Base-by-base conservation (phyloP, 441 rosid species). In the Pelargonium myrrhifolium region DNA sequence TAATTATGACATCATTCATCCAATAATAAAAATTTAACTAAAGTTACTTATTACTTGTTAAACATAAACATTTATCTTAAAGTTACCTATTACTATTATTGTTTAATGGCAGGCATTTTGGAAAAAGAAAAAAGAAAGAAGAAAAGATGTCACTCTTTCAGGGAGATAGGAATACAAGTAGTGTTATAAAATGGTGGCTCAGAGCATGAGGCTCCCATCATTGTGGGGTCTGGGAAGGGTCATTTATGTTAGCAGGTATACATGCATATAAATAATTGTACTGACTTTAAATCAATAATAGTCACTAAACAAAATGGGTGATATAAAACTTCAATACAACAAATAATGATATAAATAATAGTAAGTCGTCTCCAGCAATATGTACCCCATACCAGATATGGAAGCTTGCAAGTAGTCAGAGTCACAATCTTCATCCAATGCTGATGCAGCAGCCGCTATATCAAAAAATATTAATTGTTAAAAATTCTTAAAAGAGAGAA, bases 391-490 rank as follows among this genome's bases (percentile, higher is more conserved):
- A 93, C 99, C 92, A 80, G 97, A 85, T 71, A 92, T 80, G 68
- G 99, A 94, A 79, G 97, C 87, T 74, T 88, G 89, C 75, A 83
- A 80, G 77, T 84, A 85, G 80, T 82, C 87, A 49, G 78, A 70
- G 64, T 86, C 93, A 72, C 71, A 77, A 58, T 84, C 89, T 72
- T 87, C 87, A 77, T 83, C 77, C 77, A 81, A 82, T 53, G 87
- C 94, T 67, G 92, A 83, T 68, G 88, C 87, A 82, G 96, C 83
- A 68, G 98, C 96, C 81, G 78, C 97, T 89, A 76, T 59, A 78
- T 42, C 66, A 78, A 67, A 64, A 71, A 70, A 67, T 18, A 65
- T 68, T 71, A 64, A 62, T 59, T 61, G 71, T 63, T 66, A 59
- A 70, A 70, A 72, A 69, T 42, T 67, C 42, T 62, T 47, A 55